Conservation (phyloP, 441 rosid species). For the Jatropha podagrica region DNA sequence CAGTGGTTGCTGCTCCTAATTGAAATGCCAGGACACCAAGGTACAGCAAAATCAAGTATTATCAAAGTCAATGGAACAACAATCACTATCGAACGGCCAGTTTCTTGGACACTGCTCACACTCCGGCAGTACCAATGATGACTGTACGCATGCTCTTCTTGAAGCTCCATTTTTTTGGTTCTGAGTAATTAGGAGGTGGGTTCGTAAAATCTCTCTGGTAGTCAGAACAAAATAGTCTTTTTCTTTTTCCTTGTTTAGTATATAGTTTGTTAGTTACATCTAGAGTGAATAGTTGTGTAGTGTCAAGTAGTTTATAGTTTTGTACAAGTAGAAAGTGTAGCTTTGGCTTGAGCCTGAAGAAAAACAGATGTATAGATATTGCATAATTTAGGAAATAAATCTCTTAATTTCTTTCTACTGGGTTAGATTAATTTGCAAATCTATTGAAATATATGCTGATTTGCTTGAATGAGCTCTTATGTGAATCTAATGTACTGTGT, state of each 20-base stretch:
- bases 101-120: background rate
- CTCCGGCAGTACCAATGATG: background rate
- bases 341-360: background rate
- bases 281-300: background rate
- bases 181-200: background rate
- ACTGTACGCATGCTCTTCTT: background rate
- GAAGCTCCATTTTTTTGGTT: background rate
- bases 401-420: background rate
- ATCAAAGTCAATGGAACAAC: too few species aligned
- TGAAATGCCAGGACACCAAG: background rate
- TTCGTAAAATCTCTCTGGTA: background rate
- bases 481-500: background rate
- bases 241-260: background rate
- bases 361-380: background rate
- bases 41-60: background rate
- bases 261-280: background rate
- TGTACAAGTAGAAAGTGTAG: background rate
- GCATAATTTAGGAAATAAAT: background rate
- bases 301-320: background rate
- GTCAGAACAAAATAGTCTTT: background rate
- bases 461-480: background rate
- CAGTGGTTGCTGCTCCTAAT: constrained; percentile 47
- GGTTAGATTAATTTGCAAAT: background rate
- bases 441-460: background rate
- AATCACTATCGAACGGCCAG: background rate